Conservation (phyloP, 495 filamentous ascomycete species). For the Neurospora pannonica region DNA sequence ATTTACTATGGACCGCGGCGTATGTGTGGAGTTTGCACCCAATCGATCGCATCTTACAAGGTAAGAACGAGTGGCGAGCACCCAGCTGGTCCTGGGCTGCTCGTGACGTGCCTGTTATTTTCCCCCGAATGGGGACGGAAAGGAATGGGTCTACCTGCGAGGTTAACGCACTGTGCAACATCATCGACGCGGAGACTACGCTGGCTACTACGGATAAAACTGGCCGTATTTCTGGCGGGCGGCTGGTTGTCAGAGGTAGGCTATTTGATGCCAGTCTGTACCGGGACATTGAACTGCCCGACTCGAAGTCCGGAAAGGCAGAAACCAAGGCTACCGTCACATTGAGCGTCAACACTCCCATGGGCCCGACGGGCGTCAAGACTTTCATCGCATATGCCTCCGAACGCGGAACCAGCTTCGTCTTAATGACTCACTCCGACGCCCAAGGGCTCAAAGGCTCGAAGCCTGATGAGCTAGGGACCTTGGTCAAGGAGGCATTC, state of each 20-base stretch:
- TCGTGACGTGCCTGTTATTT: neutral
- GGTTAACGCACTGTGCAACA: neutral
- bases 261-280: neutral
- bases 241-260: neutral
- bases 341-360: neutral
- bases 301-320: neutral
- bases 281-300: neutral
- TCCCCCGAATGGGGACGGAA: neutral
- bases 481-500: neutral
- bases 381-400: neutral
- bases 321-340: neutral
- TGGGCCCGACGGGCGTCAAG: neutral
- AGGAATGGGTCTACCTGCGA: neutral
- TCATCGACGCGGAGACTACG: neutral
- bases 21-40: neutral
- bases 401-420: neutral
- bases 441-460: neutral
- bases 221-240: neutral
- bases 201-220: neutral
- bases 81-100: constrained; percentile 13
- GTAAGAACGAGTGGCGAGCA: neutral
- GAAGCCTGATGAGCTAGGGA: neutral
- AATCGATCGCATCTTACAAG: neutral
- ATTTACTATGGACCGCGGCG: constrained; percentile 5
- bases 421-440: neutral